Base-by-base conservation (phyloP, 2,329 filamentous ascomycete species). In the Aureobasidium leucospermi region DNA sequence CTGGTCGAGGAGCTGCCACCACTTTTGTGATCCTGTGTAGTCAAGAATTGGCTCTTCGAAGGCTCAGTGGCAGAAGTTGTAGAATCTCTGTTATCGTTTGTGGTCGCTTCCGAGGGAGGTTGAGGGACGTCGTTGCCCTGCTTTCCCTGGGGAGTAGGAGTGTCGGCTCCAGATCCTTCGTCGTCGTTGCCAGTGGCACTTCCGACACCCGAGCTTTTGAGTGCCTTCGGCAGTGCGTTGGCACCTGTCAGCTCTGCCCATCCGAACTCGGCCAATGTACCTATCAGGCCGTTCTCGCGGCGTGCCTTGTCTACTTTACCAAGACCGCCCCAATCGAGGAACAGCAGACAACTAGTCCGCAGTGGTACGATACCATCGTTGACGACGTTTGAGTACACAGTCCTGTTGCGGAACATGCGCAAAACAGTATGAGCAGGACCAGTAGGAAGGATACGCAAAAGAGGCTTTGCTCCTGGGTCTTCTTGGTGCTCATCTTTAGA, bases 321-420 rank as follows among this genome's bases (percentile, higher is more conserved):
- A 3, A 99, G 78, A 0, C 94, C 94, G 73, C 92, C 88, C 94
- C 94, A 99, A 70, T 99, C 94, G 1, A 99, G 78, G 68, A 99
- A 99, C 6, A 99, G 76, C n/a, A 99, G 78, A 72, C 93, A 99
- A 63, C 93, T 97, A 4, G 94, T 99, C 23, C 94, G 85, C 36
- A 99, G 76, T 2, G 94, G 94, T 4, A 99, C 94, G 65, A 99
- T 96, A 3, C 92, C 93, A 73, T 97, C 93, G 69, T 97, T 97
- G 65, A 97, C 93, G 11, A 97, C 92, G 68, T 97, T 97, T 1
- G 92, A 96, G 71, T 97, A 97, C 1, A 96, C 80, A 0, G 94
- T 97, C 15, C 93, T 82, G 70, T 95, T 96, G 23, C 90, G 81
- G 72, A 97, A 97, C 74, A 89, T 90, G 69, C 88, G 86, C 42